phyloP scores from a whole-genome alignment of 2,329 filamentous ascomycete genomes.

The Monosporascus sp. region DNA sequence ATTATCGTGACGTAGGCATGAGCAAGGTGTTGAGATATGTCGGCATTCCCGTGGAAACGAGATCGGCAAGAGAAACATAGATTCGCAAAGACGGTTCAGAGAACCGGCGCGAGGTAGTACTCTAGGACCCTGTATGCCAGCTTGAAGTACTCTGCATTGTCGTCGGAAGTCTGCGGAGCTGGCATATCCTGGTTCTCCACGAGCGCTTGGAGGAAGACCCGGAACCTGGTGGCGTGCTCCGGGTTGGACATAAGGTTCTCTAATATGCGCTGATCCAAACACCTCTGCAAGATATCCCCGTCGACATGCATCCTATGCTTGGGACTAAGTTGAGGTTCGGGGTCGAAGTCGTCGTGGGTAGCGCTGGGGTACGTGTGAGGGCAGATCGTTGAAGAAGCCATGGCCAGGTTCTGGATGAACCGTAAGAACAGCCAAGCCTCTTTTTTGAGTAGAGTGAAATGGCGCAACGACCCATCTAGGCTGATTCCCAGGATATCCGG shows the following conservation, averaged over 20 bases:
- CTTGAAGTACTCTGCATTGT: slow-evolving; percentile 35
- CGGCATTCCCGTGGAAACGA: neutral
- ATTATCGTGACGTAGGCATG: too few relatives aligned
- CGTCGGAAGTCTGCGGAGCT: slow-evolving; percentile 21
- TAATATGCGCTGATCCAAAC: slow-evolving; percentile 42
- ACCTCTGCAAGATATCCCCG: slow-evolving; percentile 57
- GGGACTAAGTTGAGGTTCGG: slow-evolving; percentile 35
- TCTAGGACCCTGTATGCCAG: slow-evolving; percentile 51
- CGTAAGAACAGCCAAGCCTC: slow-evolving; percentile 63
- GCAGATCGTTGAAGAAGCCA: slow-evolving; percentile 41
- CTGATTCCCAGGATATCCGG: slow-evolving; percentile 58
- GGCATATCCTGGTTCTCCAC: slow-evolving; percentile 40
- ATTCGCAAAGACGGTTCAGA: slow-evolving; percentile 28
- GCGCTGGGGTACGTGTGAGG: slow-evolving; percentile 35
- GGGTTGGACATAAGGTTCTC: slow-evolving; percentile 40
- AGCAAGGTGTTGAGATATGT: too few relatives aligned
- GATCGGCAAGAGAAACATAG: neutral
- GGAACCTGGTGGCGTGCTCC: slow-evolving; percentile 10
- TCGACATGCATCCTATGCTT: slow-evolving; percentile 57
- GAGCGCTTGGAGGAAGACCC: slow-evolving; percentile 43
- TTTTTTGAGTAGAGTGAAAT: slow-evolving; percentile 61
- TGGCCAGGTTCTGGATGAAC: slow-evolving; percentile 66
- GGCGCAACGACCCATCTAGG: slow-evolving; percentile 64
- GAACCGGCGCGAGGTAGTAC: slow-evolving; percentile 45
- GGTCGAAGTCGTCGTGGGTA: slow-evolving; percentile 17